Conservation (phyloP, 495 filamentous ascomycete species). For the Podospora anserina region DNA sequence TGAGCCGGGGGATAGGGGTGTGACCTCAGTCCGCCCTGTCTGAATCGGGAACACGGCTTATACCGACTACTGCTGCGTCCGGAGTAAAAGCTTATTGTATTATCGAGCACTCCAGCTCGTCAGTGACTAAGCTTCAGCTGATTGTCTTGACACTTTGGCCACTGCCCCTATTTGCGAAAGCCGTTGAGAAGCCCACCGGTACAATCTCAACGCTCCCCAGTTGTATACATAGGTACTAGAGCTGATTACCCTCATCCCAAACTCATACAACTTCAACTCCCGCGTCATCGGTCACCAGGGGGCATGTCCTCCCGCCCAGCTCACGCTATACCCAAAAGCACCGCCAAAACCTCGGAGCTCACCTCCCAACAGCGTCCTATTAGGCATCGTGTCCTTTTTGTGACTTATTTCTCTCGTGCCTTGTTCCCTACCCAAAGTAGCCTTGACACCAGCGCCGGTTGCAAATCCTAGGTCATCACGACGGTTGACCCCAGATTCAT, state of each 20-base stretch:
- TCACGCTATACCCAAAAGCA: slow-evolving; percentile 21
- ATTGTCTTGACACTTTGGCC: not conserved
- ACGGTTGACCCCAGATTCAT: not conserved
- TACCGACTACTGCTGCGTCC: not conserved
- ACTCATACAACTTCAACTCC: not conserved
- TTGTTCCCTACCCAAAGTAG: not conserved
- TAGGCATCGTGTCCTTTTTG: slow-evolving; percentile 17
- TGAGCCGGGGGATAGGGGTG: slow-evolving; percentile 1
- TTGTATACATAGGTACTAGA: not conserved
- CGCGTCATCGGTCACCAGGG: slow-evolving; percentile 1
- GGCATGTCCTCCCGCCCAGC: not conserved
- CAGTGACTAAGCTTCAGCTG: not conserved
- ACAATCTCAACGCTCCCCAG: not conserved
- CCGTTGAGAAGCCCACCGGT: no score
- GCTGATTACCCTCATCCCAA: not conserved
- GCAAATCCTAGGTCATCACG: not conserved
- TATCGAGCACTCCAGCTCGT: not conserved
- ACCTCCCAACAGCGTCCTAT: not conserved
- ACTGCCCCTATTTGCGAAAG: not conserved
- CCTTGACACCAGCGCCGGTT: not conserved
- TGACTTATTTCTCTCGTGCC: not conserved
- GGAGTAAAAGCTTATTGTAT: not conserved
- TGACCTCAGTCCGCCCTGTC: not conserved
- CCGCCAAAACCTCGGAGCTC: slow-evolving; percentile 18
- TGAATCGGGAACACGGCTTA: not conserved